Conservation (phyloP, 1,139 yeast species). For the Debaryomyces fabryi region DNA sequence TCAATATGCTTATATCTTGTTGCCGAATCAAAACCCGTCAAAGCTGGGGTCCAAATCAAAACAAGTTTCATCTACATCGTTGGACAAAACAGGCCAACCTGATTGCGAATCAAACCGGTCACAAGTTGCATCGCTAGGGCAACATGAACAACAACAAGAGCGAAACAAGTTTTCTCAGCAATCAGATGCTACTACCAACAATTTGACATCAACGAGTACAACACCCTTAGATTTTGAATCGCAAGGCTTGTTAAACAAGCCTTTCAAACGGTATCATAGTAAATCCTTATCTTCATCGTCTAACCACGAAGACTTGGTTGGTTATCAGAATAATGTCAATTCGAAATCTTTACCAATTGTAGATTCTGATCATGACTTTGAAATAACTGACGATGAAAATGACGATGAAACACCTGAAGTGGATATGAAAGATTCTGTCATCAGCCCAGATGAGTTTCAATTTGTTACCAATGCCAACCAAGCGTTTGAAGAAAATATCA, state of each 20-base stretch:
- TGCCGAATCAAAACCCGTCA: slow-evolving; percentile 46
- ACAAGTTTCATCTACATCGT: slow-evolving; percentile 1
- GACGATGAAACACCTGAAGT: slow-evolving; percentile 9
- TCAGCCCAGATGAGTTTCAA: background rate
- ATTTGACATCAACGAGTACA: slow-evolving; percentile 22
- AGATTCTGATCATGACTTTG: slow-evolving; percentile 36
- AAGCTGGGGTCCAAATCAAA: slow-evolving; percentile 7
- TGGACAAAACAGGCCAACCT: background rate
- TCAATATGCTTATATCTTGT: slow-evolving; percentile 76
- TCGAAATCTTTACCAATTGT: slow-evolving; percentile 24
- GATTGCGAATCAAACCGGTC: background rate
- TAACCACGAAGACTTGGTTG: slow-evolving; percentile 53
- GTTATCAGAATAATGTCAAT: slow-evolving; percentile 28
- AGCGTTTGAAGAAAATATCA: background rate
- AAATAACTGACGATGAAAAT: slow-evolving; percentile 30
- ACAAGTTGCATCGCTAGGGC: background rate
- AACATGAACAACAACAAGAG: slow-evolving; percentile 1
- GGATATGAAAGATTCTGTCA: background rate
- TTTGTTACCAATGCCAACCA: background rate
- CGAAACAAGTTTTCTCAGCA: slow-evolving; percentile 1
- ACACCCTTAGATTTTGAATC: slow-evolving; percentile 16
- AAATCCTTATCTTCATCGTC: slow-evolving; percentile 59
- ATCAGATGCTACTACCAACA: slow-evolving; percentile 11
- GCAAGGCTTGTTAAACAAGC: slow-evolving; percentile 14
- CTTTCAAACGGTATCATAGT: slow-evolving; percentile 53